Base-by-base conservation (phyloP, 2,329 filamentous ascomycete genomes). In the Diaporthe citrichinensis region DNA sequence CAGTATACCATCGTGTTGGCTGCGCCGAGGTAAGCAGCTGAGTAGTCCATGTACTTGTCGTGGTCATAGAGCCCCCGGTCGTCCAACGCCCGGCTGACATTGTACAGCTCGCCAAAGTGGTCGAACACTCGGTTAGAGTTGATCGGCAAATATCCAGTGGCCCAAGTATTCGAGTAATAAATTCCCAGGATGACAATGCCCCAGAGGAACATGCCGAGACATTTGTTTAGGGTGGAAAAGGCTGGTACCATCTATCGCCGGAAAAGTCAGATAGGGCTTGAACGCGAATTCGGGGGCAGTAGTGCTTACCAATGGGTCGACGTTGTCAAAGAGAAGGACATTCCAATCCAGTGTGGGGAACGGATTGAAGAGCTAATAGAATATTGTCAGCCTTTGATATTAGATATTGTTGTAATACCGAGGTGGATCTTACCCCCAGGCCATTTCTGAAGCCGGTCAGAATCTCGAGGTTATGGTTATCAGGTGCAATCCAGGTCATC, bases 171-270 rank as follows among this genome's bases (percentile, higher is more conserved):
- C 1, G 14, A 14, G 25, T 73, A 77, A n/a, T 71, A 77, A 1
- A 77, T 44, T 76, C 51, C 87, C 1, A 88, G 82, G 3, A 89
- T 81, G 20, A 91, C 85, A 23, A 93, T 84, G 83, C 90, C 87
- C 59, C 87, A 89, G 49, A 90, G 77, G 20, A 91, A 85, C 72
- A 90, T 86, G 36, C 91, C 91, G 62, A 92, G 83, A 76, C 92
- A 85, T 25, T 89, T 90, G 81, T 94, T 94, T 73, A 91, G 85
- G 59, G 92, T 92, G 23, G 62, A 68, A 53, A 68, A 68, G 1
- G 62, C 62, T 17, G 46, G 62, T 46, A 68, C 62, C 62, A 68
- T 68, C 62, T 68, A 23, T 20, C 0, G 23, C 6, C 3, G 8
- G 23, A 5, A 28, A 17, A 20, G 46, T 68, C 28, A 51, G 62